phyloP scores from a whole-genome alignment of 2,329 filamentous ascomycete genomes.

The Botrytis byssoidea region DNA sequence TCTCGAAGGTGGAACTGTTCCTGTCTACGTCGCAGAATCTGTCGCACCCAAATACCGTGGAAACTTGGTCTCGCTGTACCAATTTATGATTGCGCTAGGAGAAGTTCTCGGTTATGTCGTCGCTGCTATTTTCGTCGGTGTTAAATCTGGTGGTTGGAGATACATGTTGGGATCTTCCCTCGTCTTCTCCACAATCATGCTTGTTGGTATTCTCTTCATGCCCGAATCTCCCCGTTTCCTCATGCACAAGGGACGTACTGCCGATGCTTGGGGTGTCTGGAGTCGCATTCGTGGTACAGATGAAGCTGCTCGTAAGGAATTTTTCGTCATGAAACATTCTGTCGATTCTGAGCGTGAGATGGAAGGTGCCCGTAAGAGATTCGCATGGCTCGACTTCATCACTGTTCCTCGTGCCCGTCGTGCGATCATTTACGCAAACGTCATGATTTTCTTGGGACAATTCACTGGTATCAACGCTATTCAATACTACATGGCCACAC shows the following conservation, averaged over 20 bases:
- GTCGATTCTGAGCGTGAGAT: conserved; percentile 42
- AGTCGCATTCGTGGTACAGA: conserved; percentile 66
- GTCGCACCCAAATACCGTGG: conserved; percentile 66
- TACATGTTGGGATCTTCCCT: conserved; percentile 72
- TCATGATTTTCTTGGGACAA: conserved; percentile 69
- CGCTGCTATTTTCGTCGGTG: conserved; percentile 69
- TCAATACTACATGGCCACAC: conserved; percentile 68
- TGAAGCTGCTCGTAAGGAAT: conserved; percentile 63
- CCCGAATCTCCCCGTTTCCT: conserved; percentile 68
- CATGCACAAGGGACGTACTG: conserved; percentile 62
- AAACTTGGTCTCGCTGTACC: conserved; percentile 71
- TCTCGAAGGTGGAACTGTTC: conserved; percentile 71
- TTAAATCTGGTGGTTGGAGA: conserved; percentile 64
- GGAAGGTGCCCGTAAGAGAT: conserved; percentile 56
- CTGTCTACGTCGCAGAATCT: conserved; percentile 72
- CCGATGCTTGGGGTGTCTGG: conserved; percentile 67
- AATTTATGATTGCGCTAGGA: conserved; percentile 73
- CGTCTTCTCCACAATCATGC: conserved; percentile 64
- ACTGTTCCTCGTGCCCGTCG: conserved; percentile 66
- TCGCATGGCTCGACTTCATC: conserved; percentile 72
- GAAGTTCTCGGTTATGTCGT: conserved; percentile 73
- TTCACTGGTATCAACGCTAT: conserved; percentile 69
- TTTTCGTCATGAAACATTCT: conserved; percentile 68
- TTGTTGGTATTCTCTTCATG: conserved; percentile 66
- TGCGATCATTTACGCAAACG: conserved; percentile 65